Evolutionary conservation across 2,329 filamentous ascomycete species (phyloP).

Genomic region (Claviceps sp.): DNA sequence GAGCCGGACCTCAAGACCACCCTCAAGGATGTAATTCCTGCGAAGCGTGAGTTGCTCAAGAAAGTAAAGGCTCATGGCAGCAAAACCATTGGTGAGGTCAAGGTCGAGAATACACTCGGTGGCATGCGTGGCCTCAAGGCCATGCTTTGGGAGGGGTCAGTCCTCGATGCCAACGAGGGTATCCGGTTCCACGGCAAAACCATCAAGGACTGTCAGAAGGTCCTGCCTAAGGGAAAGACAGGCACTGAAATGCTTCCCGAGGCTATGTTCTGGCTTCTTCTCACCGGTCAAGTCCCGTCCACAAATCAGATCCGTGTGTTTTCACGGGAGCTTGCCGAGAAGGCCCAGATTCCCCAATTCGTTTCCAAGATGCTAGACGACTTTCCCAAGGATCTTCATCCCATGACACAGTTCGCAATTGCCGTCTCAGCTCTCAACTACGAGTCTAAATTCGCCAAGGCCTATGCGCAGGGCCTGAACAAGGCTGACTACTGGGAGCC

Average conservation of each 20-base stretch:
- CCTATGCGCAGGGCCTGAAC: conserved; percentile 78
- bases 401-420: conserved; percentile 96
- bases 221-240: conserved; percentile 81
- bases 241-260: conserved; percentile 97
- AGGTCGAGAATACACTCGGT: conserved; percentile 84
- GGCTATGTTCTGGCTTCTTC: conserved; percentile 97
- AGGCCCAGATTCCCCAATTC: conserved; percentile 70
- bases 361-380: conserved; percentile 78
- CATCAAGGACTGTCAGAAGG: conserved; percentile 93
- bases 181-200: conserved; percentile 97
- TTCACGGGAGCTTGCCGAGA: conserved; percentile 75
- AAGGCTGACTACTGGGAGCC: conserved; percentile 99
- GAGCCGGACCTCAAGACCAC: conserved; percentile 86
- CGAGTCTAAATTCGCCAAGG: conserved; percentile 84
- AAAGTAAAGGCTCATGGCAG: conserved; percentile 77
- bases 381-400: conserved; percentile 83
- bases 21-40: conserved; percentile 72
- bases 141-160: conserved; percentile 98
- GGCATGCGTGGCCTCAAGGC: conserved; percentile 96
- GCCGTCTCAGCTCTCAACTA: conserved; percentile 94
- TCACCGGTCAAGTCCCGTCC: conserved; percentile 84
- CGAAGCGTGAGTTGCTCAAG: conserved; percentile 85
- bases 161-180: conserved; percentile 90
- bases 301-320: conserved; percentile 68
- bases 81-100: conserved; percentile 82